These are phyloP conservation scores for Iris macrosiphon DNA, from an alignment of 106 monocot genomes.

Conservation along the genomic window DNA sequence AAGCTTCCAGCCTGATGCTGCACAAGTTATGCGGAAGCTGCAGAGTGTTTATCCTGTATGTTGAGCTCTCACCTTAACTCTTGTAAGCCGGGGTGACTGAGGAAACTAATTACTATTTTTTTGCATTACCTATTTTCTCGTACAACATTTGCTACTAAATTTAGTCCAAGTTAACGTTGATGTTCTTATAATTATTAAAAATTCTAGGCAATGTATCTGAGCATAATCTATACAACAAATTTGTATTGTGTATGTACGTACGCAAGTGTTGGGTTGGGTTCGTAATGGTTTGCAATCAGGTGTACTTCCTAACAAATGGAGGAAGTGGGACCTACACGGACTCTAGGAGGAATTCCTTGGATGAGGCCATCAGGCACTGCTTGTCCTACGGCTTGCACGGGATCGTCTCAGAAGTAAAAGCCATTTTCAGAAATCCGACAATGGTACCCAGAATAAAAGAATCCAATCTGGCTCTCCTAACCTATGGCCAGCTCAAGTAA, in stretches of 20 bases:
- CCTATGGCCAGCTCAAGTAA: conserved; percentile 85
- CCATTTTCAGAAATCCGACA: conserved; percentile 57
- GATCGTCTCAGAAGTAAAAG: conserved; percentile 73
- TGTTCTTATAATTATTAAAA: too few relatives aligned
- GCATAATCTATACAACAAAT: too few relatives aligned
- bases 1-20: conserved; percentile 83
- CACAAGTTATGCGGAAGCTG: conserved; percentile 47
- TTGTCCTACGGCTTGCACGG: conserved; percentile 48
- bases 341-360: conserved; percentile 73
- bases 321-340: conserved; percentile 49
- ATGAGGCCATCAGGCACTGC: conserved; percentile 59
- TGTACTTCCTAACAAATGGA: conserved; percentile 83
- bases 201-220: neutral
- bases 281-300: conserved; percentile 22
- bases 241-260: too few relatives aligned
- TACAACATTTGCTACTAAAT: too few relatives aligned
- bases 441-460: conserved; percentile 55
- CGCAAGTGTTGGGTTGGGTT: too few relatives aligned
- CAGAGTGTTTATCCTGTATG: conserved; percentile 60
- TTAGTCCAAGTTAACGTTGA: too few relatives aligned
- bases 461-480: conserved; percentile 56
- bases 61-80: neutral
- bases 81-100: neutral
- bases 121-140: too few relatives aligned
- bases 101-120: too few relatives aligned